Percentiles rank a stretch among this genome's conserved stretches.
Conservation (phyloP, 345 rosid genomes). For the Nephelium lappaceum region DNA sequence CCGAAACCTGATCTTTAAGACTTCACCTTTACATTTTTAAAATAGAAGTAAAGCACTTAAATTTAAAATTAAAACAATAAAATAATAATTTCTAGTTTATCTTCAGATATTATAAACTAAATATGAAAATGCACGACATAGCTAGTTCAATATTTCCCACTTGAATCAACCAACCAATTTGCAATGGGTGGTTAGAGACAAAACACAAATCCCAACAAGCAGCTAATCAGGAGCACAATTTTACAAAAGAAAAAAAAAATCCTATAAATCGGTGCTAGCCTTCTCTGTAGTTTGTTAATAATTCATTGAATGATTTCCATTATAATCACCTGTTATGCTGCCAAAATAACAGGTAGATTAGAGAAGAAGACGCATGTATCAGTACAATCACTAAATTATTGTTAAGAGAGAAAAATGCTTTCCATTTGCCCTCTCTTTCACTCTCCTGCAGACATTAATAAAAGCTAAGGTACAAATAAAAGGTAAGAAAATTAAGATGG, state of each 20-base stretch:
- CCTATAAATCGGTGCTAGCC: background rate
- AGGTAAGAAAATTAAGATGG: conserved; percentile 19
- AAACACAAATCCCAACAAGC: conserved; percentile 39
- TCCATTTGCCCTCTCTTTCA: background rate
- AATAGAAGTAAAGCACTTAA: too few species aligned
- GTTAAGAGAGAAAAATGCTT: background rate
- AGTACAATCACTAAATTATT: conserved; percentile 5
- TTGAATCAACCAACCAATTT: conserved; percentile 6
- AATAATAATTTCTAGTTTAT: too few species aligned
- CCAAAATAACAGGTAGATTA: conserved; percentile 7
- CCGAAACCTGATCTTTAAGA: too few species aligned
- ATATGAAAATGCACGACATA: background rate
- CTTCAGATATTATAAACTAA: too few species aligned
- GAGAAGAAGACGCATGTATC: conserved; percentile 10
- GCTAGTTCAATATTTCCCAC: background rate
- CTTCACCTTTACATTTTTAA: too few species aligned
- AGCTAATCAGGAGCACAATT: conserved; percentile 2
- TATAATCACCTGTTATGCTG: conserved; percentile 12
- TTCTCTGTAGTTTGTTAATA: conserved; percentile 7
- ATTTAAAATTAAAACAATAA: too few species aligned
- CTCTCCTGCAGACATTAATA: conserved; percentile 11
- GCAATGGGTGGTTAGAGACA: conserved; percentile 17
- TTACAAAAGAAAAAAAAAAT: background rate
- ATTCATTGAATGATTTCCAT: conserved; percentile 28
- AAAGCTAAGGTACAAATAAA: conserved; percentile 28